phyloP scores from a whole-genome alignment of 2,329 filamentous ascomycete genomes.

The Intubia oerlemansii region DNA sequence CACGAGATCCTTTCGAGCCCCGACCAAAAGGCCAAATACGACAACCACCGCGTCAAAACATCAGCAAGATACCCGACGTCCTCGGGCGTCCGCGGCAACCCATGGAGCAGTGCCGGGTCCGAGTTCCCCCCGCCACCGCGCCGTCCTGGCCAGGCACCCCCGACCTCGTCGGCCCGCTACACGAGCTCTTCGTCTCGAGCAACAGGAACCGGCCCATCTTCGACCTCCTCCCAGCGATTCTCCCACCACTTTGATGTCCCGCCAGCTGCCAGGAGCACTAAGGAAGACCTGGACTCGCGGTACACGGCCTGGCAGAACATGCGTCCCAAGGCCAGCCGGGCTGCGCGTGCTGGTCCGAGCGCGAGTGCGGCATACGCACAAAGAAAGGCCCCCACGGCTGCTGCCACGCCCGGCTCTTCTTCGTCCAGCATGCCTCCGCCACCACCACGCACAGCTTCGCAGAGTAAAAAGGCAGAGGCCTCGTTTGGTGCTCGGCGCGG shows the following conservation, averaged over 20 bases:
- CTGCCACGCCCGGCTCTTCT: constrained; percentile 6
- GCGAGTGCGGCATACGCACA: constrained; percentile 7
- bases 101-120: constrained; percentile 27
- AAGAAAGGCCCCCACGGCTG: constrained; percentile 1
- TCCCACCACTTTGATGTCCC: too few relatives aligned
- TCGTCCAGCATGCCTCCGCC: constrained; percentile 13
- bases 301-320: constrained; percentile 18
- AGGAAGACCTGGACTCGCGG: constrained; percentile 7
- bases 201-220: constrained; percentile 5
- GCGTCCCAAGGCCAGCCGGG: constrained; percentile 8
- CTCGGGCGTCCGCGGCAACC: constrained; percentile 35
- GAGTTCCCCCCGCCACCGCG: constrained; percentile 26
- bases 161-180: constrained; percentile 6
- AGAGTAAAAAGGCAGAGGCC: constrained; percentile 30
- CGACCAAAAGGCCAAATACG: constrained; percentile 28
- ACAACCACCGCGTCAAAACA: constrained; percentile 20
- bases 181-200: constrained; percentile 6
- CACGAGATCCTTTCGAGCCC: constrained; percentile 48
- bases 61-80: constrained; percentile 20
- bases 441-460: constrained; percentile 26
- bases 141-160: constrained; percentile 8
- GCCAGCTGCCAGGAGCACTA: constrained; percentile 6
- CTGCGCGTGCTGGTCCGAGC: constrained; percentile 7
- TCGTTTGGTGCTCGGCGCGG: constrained; percentile 27
- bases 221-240: constrained; percentile 9